Conservation (phyloP, 129 eudicot species). For the Erigeron canadensis region DNA sequence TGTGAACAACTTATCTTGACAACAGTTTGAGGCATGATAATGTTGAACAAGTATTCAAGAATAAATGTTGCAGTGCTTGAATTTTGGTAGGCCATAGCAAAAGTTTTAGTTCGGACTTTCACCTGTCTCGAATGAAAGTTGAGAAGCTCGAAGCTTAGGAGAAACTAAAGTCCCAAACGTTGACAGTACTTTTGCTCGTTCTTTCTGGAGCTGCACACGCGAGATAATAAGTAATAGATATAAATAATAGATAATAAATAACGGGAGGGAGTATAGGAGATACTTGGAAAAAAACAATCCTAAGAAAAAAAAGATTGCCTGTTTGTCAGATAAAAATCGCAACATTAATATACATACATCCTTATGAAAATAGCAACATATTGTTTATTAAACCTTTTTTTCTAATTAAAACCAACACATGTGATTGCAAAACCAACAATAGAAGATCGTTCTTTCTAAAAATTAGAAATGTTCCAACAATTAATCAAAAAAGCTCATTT, state of each 20-base stretch:
- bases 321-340: neutral
- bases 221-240: neutral
- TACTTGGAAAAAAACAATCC: neutral
- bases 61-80: neutral
- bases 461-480: too few relatives aligned
- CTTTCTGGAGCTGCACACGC: conserved; percentile 52
- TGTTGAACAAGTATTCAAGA: neutral
- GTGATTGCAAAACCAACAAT: too few relatives aligned
- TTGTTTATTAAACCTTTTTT: too few relatives aligned
- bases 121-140: conserved; percentile 91
- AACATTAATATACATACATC: neutral
- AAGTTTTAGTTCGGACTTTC: conserved; percentile 1
- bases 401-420: too few relatives aligned
- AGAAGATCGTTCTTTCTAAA: too few relatives aligned
- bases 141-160: conserved; percentile 88
- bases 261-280: neutral
- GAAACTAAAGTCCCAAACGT: conserved; percentile 84
- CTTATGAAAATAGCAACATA: too few relatives aligned
- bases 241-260: neutral
- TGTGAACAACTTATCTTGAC: neutral
- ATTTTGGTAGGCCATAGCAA: neutral
- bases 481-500: too few relatives aligned
- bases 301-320: neutral
- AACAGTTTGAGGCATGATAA: neutral
- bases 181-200: conserved; percentile 69